A percentile compares a stretch with the other conserved stretches of the same genome.
These are phyloP conservation scores for Wallacemonas collosoma DNA, from an alignment of 208 protist species.

Conservation along the genomic window DNA sequence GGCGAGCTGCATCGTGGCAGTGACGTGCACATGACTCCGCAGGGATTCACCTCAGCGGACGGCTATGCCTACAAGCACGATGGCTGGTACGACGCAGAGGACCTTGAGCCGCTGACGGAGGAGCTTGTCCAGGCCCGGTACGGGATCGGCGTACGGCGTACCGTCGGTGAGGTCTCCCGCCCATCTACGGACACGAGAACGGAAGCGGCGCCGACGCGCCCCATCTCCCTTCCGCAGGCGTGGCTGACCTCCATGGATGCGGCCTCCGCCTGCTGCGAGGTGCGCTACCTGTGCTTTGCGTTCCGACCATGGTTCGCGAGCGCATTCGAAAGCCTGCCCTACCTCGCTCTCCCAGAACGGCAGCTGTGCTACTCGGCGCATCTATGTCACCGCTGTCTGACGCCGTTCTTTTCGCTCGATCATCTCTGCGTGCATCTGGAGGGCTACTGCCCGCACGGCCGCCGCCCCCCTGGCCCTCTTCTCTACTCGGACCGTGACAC, in stretches of 20 bases:
- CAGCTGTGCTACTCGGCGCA: constrained; percentile 68
- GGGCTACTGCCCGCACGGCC: constrained; percentile 45
- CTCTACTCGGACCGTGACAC: constrained; percentile 51
- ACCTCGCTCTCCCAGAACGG: constrained; percentile 52
- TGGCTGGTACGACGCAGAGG: constrained; percentile 69
- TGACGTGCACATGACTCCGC: constrained; percentile 25
- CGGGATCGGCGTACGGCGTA: constrained; percentile 10
- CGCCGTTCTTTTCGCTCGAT: constrained; percentile 53
- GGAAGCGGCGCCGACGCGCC: neutral
- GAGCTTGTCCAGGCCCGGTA: constrained; percentile 19
- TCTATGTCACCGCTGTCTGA: constrained; percentile 72
- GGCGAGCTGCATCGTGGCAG: constrained; percentile 32
- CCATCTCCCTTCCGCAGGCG: constrained; percentile 29
- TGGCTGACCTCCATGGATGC: constrained; percentile 61
- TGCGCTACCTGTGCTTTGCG: constrained; percentile 68
- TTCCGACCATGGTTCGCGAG: constrained; percentile 64
- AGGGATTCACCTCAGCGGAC: constrained; percentile 38
- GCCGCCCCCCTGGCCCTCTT: constrained; percentile 44
- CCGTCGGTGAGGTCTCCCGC: neutral
- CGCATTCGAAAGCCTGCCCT: constrained; percentile 52
- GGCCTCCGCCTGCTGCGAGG: constrained; percentile 60
- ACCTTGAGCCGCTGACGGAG: constrained; percentile 27
- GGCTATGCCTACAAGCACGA: constrained; percentile 73
- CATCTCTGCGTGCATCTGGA: constrained; percentile 50
- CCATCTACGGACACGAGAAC: neutral